These are phyloP conservation scores for Decorospora gaudefroyi DNA, from an alignment of 2,329 filamentous ascomycete genomes.

Conservation along the genomic window DNA sequence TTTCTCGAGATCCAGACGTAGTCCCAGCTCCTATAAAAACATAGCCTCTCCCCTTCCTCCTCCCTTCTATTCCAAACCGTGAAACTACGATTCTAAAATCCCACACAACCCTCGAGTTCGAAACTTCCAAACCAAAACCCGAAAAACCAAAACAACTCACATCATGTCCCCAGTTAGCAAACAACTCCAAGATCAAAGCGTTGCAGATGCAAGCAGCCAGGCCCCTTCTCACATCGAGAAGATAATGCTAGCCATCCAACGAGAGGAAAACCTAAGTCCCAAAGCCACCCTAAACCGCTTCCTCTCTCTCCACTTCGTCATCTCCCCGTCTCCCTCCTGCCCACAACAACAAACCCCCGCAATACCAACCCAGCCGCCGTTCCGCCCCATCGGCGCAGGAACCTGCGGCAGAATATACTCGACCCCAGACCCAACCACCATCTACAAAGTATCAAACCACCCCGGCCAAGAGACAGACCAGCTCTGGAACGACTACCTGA, in stretches of 20 bases:
- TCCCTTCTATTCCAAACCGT: too few relatives aligned
- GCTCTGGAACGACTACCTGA: conserved; percentile 14
- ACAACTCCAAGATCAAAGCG: not conserved
- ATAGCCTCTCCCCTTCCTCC: too few relatives aligned
- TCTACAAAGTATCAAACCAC: conserved; percentile 9
- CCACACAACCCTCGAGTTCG: too few relatives aligned
- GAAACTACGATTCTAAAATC: too few relatives aligned
- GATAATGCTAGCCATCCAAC: conserved; percentile 1
- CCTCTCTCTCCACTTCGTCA: not conserved
- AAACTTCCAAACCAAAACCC: too few relatives aligned
- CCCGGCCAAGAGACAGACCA: conserved; percentile 4
- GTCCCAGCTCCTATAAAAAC: too few relatives aligned
- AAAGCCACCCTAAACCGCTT: conserved; percentile 6
- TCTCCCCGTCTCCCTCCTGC: not conserved
- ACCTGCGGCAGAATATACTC: conserved; percentile 11
- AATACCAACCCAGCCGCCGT: not conserved
- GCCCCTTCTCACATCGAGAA: not conserved
- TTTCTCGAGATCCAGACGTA: too few relatives aligned
- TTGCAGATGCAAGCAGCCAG: not conserved
- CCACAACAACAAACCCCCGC: conserved; percentile 1
- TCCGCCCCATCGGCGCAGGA: conserved; percentile 8
- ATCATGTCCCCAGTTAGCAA: too few relatives aligned
- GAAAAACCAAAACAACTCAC: too few relatives aligned
- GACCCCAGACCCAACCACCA: not conserved
- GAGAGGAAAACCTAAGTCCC: conserved; percentile 5